Evolutionary conservation across 2,329 filamentous ascomycete genomes (phyloP), one percentile per base, ranked within the genome.

Genomic region (Delphinella strobiligena): DNA sequence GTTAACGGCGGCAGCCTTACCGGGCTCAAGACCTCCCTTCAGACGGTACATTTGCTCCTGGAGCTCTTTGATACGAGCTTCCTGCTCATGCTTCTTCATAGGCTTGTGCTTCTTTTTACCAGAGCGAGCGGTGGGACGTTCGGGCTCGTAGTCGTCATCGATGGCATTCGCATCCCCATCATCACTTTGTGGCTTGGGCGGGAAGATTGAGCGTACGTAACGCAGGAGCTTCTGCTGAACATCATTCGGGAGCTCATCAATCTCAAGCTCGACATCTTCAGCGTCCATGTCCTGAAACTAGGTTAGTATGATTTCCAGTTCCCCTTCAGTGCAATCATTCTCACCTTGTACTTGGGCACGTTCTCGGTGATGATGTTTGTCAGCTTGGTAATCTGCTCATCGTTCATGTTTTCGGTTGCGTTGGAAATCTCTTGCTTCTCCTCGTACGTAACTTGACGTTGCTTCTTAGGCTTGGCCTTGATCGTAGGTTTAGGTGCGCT

Each of bases 351-450:
- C 69, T 81, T 68, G 63, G 84, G 65, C 67, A 84, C 61, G 49
- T 93, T 89, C 48, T 76, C 77, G 58, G 93, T 86, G 55, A 98
- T 96, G 46, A 96, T 88, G 44, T 82, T 77, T 22, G 95, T 84
- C 0, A 89, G 86, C 49, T 78, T 76, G 36, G 80, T 74, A 54
- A 94, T 81, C 49, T 85, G 78, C n/a, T 71, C 68, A 36, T 82
- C 80, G 14, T 87, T 79, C 42, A 96, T 75, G 46, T 80, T 79
- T 41, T 41, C 44, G 15, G 53, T 50, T 2, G 51, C 52, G 31
- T 52, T 54, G 1, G 86, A 89, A 42, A 98, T 93, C 48, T 88
- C 76, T 42, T 91, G 85, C 67, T 96, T 96, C 62, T 98, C 87
- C 3, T 80, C 71, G 43, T 80, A 75, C 5, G 76, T 80, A 33